A percentile compares a stretch with the other conserved stretches of the same genome.
phyloP scores from a whole-genome alignment of 2,329 filamentous ascomycete genomes.

The Truncatella angustata region DNA sequence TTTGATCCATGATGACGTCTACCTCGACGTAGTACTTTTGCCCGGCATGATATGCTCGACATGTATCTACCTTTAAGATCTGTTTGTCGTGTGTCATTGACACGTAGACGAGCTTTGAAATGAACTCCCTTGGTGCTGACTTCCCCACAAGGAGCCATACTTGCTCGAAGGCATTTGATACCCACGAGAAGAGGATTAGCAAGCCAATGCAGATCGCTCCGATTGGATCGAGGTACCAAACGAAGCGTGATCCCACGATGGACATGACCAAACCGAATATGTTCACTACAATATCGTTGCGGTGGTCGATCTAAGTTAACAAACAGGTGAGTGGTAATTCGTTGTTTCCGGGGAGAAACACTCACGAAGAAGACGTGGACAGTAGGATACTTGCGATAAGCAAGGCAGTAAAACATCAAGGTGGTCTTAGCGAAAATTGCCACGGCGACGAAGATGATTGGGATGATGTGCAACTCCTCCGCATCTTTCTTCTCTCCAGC shows the following conservation, averaged over 20 bases:
- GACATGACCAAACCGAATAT: conserved; percentile 55
- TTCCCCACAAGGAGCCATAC: conserved; percentile 62
- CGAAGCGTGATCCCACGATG: conserved; percentile 47
- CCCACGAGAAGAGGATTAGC: conserved; percentile 61
- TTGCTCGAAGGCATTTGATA: conserved; percentile 59
- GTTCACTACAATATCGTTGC: conserved; percentile 56
- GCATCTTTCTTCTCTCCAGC: conserved; percentile 36
- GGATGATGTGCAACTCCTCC: conserved; percentile 49
- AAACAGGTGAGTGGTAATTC: background rate
- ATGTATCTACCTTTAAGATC: conserved; percentile 59
- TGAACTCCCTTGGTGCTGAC: conserved; percentile 55
- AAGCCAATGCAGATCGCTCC: conserved; percentile 60
- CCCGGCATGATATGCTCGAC: conserved; percentile 60
- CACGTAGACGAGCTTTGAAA: conserved; percentile 56
- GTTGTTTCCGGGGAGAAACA: background rate
- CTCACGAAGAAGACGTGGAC: conserved; percentile 54
- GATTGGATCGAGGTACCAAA: conserved; percentile 61
- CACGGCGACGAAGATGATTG: conserved; percentile 51
- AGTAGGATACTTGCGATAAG: conserved; percentile 51
- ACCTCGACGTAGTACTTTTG: conserved; percentile 63
- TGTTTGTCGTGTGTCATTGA: conserved; percentile 51
- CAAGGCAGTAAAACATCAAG: conserved; percentile 54
- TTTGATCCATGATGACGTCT: conserved; percentile 59
- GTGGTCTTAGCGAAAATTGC: conserved; percentile 52
- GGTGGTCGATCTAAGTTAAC: conserved; percentile 44